These are phyloP conservation scores for Russula sp. DNA, from an alignment of 768 basidiomycete genomes.

Conservation along the genomic window DNA sequence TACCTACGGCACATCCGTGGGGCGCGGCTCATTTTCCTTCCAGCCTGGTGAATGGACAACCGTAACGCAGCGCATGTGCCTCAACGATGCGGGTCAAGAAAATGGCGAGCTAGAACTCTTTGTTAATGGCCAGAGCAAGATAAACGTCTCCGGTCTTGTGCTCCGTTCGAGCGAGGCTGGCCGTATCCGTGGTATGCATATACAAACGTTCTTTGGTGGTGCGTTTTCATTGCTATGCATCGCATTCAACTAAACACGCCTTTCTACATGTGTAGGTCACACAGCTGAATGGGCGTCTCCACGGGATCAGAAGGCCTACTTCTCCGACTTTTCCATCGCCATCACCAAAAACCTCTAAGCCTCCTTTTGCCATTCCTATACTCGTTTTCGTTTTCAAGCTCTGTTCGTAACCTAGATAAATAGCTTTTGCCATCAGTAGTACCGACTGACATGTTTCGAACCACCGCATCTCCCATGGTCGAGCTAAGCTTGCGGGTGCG, in stretches of 20 bases:
- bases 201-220: slow-evolving; percentile 82
- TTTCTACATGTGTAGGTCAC: slow-evolving; percentile 41
- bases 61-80: slow-evolving; percentile 59
- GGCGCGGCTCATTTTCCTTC: slow-evolving; percentile 64
- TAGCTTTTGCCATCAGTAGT: no score
- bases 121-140: slow-evolving; percentile 60
- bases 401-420: no score
- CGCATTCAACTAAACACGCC: neutral
- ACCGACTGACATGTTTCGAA: no score
- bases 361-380: neutral
- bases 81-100: slow-evolving; percentile 66
- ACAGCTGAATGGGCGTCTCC: slow-evolving; percentile 54
- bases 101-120: slow-evolving; percentile 74
- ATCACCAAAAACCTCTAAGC: slow-evolving; percentile 43
- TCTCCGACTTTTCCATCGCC: slow-evolving; percentile 68
- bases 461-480: no score
- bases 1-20: slow-evolving; percentile 62
- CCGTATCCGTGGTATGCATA: slow-evolving; percentile 62
- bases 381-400: neutral
- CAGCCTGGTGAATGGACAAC: slow-evolving; percentile 60
- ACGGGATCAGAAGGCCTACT: slow-evolving; percentile 58
- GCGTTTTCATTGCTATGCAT: slow-evolving; percentile 29
- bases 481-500: no score
- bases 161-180: slow-evolving; percentile 45
- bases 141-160: slow-evolving; percentile 54